Base-by-base conservation (phyloP, 169 alveolate species). In the Plasmodium yoelii region DNA sequence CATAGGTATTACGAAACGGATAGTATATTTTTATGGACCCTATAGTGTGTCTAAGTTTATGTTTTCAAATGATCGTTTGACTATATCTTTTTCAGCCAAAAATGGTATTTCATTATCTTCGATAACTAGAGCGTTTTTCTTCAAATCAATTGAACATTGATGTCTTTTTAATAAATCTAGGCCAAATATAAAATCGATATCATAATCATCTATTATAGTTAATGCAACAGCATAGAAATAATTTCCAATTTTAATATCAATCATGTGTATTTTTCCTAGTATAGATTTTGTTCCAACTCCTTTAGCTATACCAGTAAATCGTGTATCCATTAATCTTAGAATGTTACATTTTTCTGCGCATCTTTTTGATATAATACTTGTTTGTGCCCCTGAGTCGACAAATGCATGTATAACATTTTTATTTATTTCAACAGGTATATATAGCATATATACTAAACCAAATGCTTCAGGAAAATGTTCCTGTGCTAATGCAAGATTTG, bases 371-470 rank as follows among this genome's bases (percentile, higher is more conserved):
- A 98, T 97, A 46, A 98, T 47, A 28, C 88, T 61, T 18, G 97
- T 92, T 94, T 98, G 98, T 2, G 99, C 99, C 12, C 99, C 99
- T 61, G 98, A 96, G 91, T 98, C 99, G 12, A 98, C 99, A 63
- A 98, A 95, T 12, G 99, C 99, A 60, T 95, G 93, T 24, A 97
- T 88, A 39, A 93, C 95, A 2, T 94, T 94, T 22, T 96, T 95
- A 93, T 98, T 98, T 49, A 98, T 94, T 71, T 94, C 97, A 26
- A 94, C 93, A 59, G 95, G 95, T 60, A 98, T 94, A 92, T 95
- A 98, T 57, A 98, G 94, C 99, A 98, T 97, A 72, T 90, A 92
- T 9, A 97, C 97, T 87, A 71, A 74, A 57, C 94, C 94, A 46
- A 87, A 87, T 24, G 94, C 90, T 67, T 94, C 96, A 19, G 96